Evolutionary conservation across 225 moss, liverwort and hornwort species (phyloP).

Genomic region (Physcomitrium patens): DNA sequence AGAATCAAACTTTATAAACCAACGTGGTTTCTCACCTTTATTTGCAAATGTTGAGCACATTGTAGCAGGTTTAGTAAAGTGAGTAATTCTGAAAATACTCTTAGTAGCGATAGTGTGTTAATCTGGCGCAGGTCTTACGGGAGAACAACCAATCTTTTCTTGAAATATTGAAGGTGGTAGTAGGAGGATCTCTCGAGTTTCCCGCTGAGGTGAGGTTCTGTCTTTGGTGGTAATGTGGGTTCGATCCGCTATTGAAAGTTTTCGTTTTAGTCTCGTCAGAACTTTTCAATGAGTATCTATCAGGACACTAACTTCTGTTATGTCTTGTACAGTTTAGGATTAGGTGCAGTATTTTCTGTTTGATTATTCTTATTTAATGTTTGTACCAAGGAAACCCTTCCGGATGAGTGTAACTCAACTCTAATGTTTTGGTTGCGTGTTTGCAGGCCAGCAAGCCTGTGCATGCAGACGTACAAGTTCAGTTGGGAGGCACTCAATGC

Average conservation of each 20-base stretch:
- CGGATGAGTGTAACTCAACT: conserved; percentile 20
- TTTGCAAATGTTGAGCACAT: conserved; percentile 16
- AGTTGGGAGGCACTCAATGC: conserved; percentile 82
- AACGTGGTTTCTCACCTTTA: conserved; percentile 5
- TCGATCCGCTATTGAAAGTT: not conserved
- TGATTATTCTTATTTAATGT: not conserved
- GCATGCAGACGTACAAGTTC: conserved; percentile 79
- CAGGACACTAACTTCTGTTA: conserved; percentile 9
- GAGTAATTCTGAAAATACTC: conserved; percentile 7
- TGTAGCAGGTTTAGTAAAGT: conserved; percentile 12
- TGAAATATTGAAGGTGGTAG: conserved; percentile 78
- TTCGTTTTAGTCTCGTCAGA: not conserved
- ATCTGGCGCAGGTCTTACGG: conserved; percentile 61
- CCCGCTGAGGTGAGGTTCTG: conserved; percentile 54
- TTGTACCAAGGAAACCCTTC: not conserved
- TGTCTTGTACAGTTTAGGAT: conserved; percentile 19
- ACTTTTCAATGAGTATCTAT: conserved; percentile 11
- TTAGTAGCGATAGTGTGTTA: not conserved
- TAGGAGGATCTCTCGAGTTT: conserved; percentile 68
- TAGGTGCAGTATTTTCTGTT: not conserved
- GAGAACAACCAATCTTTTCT: conserved; percentile 73
- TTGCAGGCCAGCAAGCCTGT: conserved; percentile 55
- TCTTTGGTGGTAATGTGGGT: conserved; percentile 18
- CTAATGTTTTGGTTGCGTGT: conserved; percentile 24
- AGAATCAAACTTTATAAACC: not conserved